Percentiles rank a stretch among this genome's conserved stretches.
Conservation (phyloP, 306 rosid species). For the Trifolium fragiferum region DNA sequence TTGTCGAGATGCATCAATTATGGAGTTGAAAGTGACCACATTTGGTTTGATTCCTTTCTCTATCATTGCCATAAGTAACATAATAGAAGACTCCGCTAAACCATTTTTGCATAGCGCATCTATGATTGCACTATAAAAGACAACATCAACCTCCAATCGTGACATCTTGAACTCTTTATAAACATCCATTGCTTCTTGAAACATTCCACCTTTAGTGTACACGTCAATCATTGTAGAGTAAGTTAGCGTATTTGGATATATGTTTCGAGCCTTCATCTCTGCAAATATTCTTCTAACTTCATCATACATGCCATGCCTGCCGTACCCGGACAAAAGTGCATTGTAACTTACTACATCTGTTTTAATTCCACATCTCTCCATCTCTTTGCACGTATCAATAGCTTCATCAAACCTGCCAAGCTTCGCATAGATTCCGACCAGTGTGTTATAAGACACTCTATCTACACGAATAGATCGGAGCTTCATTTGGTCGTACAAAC, state of each 20-base stretch:
- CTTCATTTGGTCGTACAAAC: constrained; percentile 74
- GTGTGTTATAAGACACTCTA: constrained; percentile 81
- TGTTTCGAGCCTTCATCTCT: constrained; percentile 65
- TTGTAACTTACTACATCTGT: constrained; percentile 83
- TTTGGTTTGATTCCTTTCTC: constrained; percentile 81
- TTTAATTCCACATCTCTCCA: constrained; percentile 74
- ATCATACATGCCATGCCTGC: constrained; percentile 72
- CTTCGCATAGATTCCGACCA: constrained; percentile 78
- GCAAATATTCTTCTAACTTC: constrained; percentile 60
- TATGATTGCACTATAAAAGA: constrained; percentile 81
- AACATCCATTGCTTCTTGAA: constrained; percentile 69
- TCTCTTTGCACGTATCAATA: constrained; percentile 62
- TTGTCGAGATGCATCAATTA: constrained; percentile 75
- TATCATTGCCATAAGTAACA: constrained; percentile 92
- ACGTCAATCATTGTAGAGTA: constrained; percentile 85
- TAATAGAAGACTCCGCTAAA: constrained; percentile 59
- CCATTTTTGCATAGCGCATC: constrained; percentile 88
- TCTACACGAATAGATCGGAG: constrained; percentile 62
- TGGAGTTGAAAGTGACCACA: constrained; percentile 88
- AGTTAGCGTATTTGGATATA: constrained; percentile 70
- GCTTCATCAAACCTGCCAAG: constrained; percentile 86
- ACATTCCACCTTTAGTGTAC: constrained; percentile 81
- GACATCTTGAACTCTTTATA: constrained; percentile 70
- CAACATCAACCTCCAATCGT: constrained; percentile 85
- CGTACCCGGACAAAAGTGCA: constrained; percentile 87